Conservation (phyloP, 257 asterid species). For the Fraxinus quadrangulata region DNA sequence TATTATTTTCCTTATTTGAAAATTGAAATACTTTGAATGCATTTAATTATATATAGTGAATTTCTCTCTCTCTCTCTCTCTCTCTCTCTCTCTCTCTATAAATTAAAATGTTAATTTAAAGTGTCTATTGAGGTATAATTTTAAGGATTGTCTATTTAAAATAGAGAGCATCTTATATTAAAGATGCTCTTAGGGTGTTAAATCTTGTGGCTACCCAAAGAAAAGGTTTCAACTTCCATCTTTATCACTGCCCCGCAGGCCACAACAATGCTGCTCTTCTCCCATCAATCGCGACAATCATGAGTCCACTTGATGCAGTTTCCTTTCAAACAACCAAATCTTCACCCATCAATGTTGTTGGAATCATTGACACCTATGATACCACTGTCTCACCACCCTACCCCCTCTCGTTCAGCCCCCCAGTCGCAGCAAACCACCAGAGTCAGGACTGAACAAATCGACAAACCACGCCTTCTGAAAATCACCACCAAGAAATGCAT, state of each 20-base stretch:
- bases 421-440: neutral
- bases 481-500: neutral
- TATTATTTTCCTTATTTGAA: too few species aligned
- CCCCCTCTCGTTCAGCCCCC: neutral
- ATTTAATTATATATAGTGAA: too few species aligned
- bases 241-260: neutral
- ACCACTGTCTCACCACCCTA: neutral
- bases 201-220: neutral
- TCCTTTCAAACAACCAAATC: neutral
- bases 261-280: neutral
- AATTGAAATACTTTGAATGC: too few species aligned
- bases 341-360: neutral
- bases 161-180: too few species aligned
- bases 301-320: neutral
- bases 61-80: too few species aligned
- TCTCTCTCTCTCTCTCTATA: too few species aligned
- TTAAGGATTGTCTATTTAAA: too few species aligned
- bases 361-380: neutral
- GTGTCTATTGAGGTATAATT: too few species aligned
- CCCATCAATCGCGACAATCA: neutral
- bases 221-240: neutral
- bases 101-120: too few species aligned
- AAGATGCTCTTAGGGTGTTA: neutral
- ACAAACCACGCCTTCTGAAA: neutral
- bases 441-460: neutral